Evolutionary conservation across 352 stramenopile species (phyloP), one percentile per base, ranked within the genome.

Genomic region (Phytophthora melonis): DNA sequence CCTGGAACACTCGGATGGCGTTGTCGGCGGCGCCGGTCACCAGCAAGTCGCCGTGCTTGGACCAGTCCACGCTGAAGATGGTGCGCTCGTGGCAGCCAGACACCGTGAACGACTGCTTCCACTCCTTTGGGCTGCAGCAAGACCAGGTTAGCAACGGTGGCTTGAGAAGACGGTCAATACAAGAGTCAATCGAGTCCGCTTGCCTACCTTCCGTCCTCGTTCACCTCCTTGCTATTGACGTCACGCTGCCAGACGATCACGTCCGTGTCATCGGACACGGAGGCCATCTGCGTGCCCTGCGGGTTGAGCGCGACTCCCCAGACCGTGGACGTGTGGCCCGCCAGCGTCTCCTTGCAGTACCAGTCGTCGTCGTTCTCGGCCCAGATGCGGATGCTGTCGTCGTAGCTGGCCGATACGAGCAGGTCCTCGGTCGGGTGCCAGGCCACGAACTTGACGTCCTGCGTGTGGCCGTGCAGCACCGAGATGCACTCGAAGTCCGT

Each of bases 401-500:
- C 98, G 75, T 99, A 99, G 66, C 92, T 98, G 16, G 86, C 85
- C 8, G 87, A 98, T 52, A 97, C 83, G 8, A 98, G 82, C 16
- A 96, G 62, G 59, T 97, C 89, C 45, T 94, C 81, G 16, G 75
- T 93, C 23, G 93, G 92, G 63, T 98, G 94, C 90, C 98, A 99
- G 47, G 77, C 80, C 58, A 99, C 87, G 63, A 89, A 98, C 82
- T 99, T 99, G 56, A 99, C 94, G 82, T 99, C 97, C 67, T 98
- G 96, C 61, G 93, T 93, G 81, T 99, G 98, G 30, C 94, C 97
- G 70, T 98, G 93, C 16, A 99, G 83, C 47, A 99, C 97, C 10
- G 95, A 97, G 30, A 99, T 84, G 80, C 97, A 99, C 87, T 99
- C 98, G 80, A 99, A 99, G 70, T 99, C 97, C 47, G 91, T 97